Percentiles rank a stretch among this genome's conserved stretches.
These are phyloP conservation scores for Leccinum pachyderme DNA, from an alignment of 1,284 basidiomycete genomes.

Conservation along the genomic window DNA sequence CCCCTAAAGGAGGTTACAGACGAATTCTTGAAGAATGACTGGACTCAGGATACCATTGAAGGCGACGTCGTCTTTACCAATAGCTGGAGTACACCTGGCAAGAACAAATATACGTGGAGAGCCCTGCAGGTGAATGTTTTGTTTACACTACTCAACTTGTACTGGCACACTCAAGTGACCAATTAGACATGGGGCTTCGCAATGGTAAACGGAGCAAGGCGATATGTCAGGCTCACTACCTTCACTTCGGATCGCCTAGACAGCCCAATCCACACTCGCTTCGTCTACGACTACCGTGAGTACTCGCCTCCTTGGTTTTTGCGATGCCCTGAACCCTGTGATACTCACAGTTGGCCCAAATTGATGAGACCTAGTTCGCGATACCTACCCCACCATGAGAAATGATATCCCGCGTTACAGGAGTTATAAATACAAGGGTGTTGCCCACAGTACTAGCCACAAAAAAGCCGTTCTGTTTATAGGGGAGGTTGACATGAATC, in stretches of 20 bases:
- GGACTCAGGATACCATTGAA: conserved; percentile 55
- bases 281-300: conserved; percentile 70
- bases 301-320: not conserved
- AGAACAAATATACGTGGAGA: conserved; percentile 52
- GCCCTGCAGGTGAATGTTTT: conserved; percentile 48
- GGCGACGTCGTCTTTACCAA: conserved; percentile 50
- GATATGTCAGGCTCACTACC: conserved; percentile 59
- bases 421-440: conserved; percentile 1
- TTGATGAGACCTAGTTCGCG: conserved; percentile 13
- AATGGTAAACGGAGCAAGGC: conserved; percentile 53
- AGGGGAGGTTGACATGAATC: not conserved
- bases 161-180: conserved; percentile 3
- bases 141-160: not conserved
- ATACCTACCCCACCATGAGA: conserved; percentile 3
- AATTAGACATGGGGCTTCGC: conserved; percentile 71
- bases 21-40: conserved; percentile 50
- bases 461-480: conserved; percentile 4
- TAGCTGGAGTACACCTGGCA: conserved; percentile 51
- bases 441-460: not conserved
- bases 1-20: conserved; percentile 48
- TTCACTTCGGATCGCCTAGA: conserved; percentile 56
- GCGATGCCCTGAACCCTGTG: conserved; percentile 11
- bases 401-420: not conserved
- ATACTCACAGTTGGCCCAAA: conserved; percentile 9
- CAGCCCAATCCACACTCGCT: conserved; percentile 44